Evolutionary conservation across 2,329 filamentous ascomycete species (phyloP).

Genomic region (Scedosporium minutisporum): DNA sequence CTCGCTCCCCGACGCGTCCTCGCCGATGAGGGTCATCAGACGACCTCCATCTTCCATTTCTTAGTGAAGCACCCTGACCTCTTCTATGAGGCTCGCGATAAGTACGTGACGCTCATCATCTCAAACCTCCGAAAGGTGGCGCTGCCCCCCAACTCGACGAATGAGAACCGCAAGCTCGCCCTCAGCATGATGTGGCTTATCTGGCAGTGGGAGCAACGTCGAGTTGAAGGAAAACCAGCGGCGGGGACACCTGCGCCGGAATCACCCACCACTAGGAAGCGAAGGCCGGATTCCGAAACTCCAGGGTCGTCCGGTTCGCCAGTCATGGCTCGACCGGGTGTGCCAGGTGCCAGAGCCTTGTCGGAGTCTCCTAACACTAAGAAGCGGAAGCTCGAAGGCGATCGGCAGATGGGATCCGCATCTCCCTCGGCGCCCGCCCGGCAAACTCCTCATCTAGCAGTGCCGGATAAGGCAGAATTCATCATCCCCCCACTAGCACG

Average conservation of each 20-base stretch:
- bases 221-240: constrained; percentile 51
- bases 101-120: constrained; percentile 82
- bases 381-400: constrained; percentile 70
- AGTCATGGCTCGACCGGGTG: background rate
- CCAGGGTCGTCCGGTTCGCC: constrained; percentile 15
- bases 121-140: constrained; percentile 83
- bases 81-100: constrained; percentile 91
- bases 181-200: constrained; percentile 85
- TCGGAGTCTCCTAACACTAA: constrained; percentile 63
- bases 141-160: constrained; percentile 69
- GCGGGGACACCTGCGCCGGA: constrained; percentile 8
- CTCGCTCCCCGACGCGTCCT: constrained; percentile 83
- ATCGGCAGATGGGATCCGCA: constrained; percentile 14
- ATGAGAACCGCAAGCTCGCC: constrained; percentile 84
- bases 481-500: constrained; percentile 58
- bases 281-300: constrained; percentile 18
- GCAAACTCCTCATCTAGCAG: constrained; percentile 16
- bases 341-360: constrained; percentile 18
- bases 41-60: constrained; percentile 97
- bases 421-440: background rate
- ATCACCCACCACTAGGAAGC: constrained; percentile 1
- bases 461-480: constrained; percentile 51
- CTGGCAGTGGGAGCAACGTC: constrained; percentile 83
- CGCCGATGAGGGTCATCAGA: constrained; percentile 88
- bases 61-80: constrained; percentile 83